Evolutionary conservation across 768 basidiomycete species (phyloP).

Genomic region (Rhizopogon roseolus): DNA sequence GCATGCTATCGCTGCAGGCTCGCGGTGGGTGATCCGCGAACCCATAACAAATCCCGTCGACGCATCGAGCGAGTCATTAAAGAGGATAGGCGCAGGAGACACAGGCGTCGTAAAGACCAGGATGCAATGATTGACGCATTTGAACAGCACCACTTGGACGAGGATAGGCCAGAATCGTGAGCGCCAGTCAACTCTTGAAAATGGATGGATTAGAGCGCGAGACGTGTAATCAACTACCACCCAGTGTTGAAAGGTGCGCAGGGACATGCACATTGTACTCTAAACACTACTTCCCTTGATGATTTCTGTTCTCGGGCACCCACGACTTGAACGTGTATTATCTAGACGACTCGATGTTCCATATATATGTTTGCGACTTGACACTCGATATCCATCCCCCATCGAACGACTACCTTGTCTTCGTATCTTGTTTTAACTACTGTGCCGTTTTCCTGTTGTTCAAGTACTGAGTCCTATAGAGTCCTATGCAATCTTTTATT

Average conservation of each 20-base stretch:
- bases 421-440: too few species aligned
- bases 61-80: slow-evolving; percentile 79
- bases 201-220: slow-evolving; percentile 4
- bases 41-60: slow-evolving; percentile 59
- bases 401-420: neutral
- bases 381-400: neutral
- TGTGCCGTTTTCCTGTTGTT: too few species aligned
- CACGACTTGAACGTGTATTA: neutral
- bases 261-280: neutral
- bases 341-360: neutral
- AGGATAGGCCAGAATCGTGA: slow-evolving; percentile 14
- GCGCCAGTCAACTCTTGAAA: slow-evolving; percentile 13
- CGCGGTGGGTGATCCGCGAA: slow-evolving; percentile 61
- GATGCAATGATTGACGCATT: slow-evolving; percentile 81
- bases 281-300: neutral
- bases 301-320: neutral
- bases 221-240: neutral
- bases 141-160: slow-evolving; percentile 44
- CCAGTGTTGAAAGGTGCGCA: slow-evolving; percentile 1
- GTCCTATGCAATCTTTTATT: too few species aligned
- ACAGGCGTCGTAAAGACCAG: slow-evolving; percentile 79
- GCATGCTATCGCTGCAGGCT: slow-evolving; percentile 77
- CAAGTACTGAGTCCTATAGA: too few species aligned
- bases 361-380: neutral
- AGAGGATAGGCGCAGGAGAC: slow-evolving; percentile 76